Evolutionary conservation across 1,284 basidiomycete species (phyloP), one percentile per base, ranked within the genome.

Genomic region (Fomitopsis betulina): DNA sequence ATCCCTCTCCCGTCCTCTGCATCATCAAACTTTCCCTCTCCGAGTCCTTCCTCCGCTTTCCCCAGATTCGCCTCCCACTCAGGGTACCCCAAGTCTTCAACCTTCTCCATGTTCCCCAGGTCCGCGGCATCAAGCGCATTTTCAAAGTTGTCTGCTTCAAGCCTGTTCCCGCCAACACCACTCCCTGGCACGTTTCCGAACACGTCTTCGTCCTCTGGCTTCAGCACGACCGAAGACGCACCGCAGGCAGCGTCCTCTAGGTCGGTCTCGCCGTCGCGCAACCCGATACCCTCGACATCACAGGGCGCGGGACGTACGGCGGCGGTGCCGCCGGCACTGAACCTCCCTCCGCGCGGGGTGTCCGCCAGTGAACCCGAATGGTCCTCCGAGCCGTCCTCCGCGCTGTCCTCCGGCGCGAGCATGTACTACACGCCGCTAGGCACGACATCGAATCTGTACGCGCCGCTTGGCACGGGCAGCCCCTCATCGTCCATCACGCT

Each of bases 1-100:
- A 91, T 96, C 66, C 93, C 93, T 27, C 79, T 84, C 15, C 85
- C 84, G 45, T 68, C 70, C 54, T 63, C 67, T 1, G 61, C 62
- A 2, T 60, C 61, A 10, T 38, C 58, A 7, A 40, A 30, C 23
- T 50, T 45, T n/a, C 43, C 52, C 3, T 53, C 57, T 21, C 40
- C 40, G 42, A 37, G 27, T 40, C 50, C 33, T 17, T 43, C 55
- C 7, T 49, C 40, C 37, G 32, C 43, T 12, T 45, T 30, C 32
- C 37, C 58, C 17, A 9, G 49, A 3, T 35, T 21, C 49, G 17
- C 32, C 15, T 37, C 53, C 15, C 49, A 19, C 10, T 51, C 58
- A 6, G 27, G 33, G 37, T 51, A 32, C 19, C 52, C 47, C 17
- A 53, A 30, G 33, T 57, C 58, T 6, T 58, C 60, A 2, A 57